Evolutionary conservation across 2,329 filamentous ascomycete species (phyloP), one percentile per base, ranked within the genome.

Genomic region (Diaporthe citri): DNA sequence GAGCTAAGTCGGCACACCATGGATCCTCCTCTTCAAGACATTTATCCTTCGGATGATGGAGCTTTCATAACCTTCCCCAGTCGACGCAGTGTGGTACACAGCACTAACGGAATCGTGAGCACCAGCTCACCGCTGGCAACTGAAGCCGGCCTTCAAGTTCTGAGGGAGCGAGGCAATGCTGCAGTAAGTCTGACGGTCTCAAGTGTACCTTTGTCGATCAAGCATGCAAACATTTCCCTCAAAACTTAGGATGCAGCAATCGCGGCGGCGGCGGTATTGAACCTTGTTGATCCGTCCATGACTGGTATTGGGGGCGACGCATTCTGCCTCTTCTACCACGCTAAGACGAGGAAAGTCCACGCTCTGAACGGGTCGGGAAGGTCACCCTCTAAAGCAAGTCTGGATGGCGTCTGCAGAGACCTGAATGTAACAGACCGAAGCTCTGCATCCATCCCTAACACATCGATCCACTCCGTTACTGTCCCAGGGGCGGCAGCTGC

Each of bases 251-350:
- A 98, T 86, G 96, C 96, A 36, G 96, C 96, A 13, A 93, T 98
- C 4, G 96, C 96, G 55, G 94, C 75, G 92, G 95, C 96, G 57
- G 96, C 96, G 31, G 95, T 92, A 3, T 88, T 98, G 72, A 98
- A 98, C 84, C 90, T 98, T 79, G 97, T 95, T 1, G 96, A 98
- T 81, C 96, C 96, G 7, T 91, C 92, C 56, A 96, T 93, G 15
- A 98, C 96, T 0, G 96, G 96, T 28, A 97, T 98, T 77, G 96
- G 96, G 66, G 96, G 96, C 75, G 96, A 98, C 83, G 95, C 97
- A 90, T 98, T 98, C 85, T 95, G 95, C 82, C 90, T 98, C 39
- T 98, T 91, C 87, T 98, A 96, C 86, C 90, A 96, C 81, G 94
- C 94, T 60, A 90, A 93, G 80, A 93, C 92, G 0, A 94, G 93